Evolutionary conservation across 345 rosid genomes (phyloP), one percentile per base, ranked within the genome.

Genomic region (Brassica carinata): DNA sequence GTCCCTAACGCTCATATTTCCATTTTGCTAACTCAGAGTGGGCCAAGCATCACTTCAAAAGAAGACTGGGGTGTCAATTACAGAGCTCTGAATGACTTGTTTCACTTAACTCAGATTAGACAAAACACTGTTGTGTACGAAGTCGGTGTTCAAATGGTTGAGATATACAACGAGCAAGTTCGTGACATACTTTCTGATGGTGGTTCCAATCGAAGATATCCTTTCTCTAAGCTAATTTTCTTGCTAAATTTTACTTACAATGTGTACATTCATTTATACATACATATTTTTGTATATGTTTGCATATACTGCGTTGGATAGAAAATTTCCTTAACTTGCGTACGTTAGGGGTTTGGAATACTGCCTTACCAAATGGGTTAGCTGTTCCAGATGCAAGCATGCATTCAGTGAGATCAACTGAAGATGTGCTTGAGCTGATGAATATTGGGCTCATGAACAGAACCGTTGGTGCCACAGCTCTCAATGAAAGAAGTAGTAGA

Each of bases 301-400:
- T 64, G 57, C 26, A 17, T 66, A 18, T 65, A 34, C 67, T 26
- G 69, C 1, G 8, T 79, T 67, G 5, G 8, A 23, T 61, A 30
- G 2, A 43, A 74, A 73, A 76, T 79, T 89, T 76, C 89, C 83
- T 89, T 92, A 85, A 91, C 92, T 86, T 90, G 87, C 99, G 84
- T 87, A 96, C 99, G 77, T 97, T 96, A 77, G 99, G 97, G 94
- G 92, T 96, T 86, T 93, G 99, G 97, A 92, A 79, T 82, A 88
- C 90, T 13, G 82, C 97, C 78, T 97, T 87, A 83, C 97, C 99
- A 85, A 96, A 96, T 83, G 98, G 99, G 84, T 83, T 96, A 79
- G 98, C 97, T 79, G 99, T 96, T 73, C 99, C 99, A 75, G 98
- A 92, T 78, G 98, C 99, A 59, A 93, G 94, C 85, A 90, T 96